These are phyloP conservation scores for Pseudocercospora crystallina DNA, from an alignment of 2,329 filamentous ascomycete species.

Conservation along the genomic window DNA sequence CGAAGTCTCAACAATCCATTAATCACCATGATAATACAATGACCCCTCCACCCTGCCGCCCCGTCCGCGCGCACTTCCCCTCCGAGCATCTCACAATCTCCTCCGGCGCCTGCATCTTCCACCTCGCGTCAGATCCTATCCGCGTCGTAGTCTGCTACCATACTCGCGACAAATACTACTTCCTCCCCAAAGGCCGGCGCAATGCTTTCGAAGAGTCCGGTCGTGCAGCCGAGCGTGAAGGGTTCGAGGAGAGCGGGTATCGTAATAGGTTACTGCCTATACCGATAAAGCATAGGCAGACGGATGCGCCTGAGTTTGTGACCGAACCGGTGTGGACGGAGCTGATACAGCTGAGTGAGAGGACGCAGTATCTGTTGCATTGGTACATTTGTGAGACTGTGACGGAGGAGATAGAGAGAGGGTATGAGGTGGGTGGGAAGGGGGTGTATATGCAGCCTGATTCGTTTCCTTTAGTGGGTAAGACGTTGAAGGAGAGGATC, in stretches of 20 bases:
- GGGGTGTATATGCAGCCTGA: slow-evolving; percentile 33
- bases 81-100: slow-evolving; percentile 34
- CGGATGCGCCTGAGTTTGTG: slow-evolving; percentile 39
- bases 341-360: slow-evolving; percentile 39
- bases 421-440: background rate
- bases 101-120: slow-evolving; percentile 52
- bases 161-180: slow-evolving; percentile 43
- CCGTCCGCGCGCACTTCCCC: slow-evolving; percentile 28
- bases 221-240: slow-evolving; percentile 48
- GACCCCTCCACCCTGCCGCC: slow-evolving; percentile 17
- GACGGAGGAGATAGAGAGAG: slow-evolving; percentile 33
- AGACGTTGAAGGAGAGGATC: slow-evolving; percentile 42
- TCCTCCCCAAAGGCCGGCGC: slow-evolving; percentile 51
- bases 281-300: slow-evolving; percentile 45
- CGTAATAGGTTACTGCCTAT: slow-evolving; percentile 51
- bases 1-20: no score
- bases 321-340: slow-evolving; percentile 50
- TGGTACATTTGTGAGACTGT: slow-evolving; percentile 52
- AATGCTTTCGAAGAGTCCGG: slow-evolving; percentile 48
- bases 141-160: slow-evolving; percentile 52
- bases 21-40: background rate
- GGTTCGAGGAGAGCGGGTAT: slow-evolving; percentile 53
- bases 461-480: slow-evolving; percentile 32
- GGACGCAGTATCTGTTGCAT: slow-evolving; percentile 44
- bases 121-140: slow-evolving; percentile 39